Conservation (phyloP, 176 grass and related monocot species). For the Cocos nucifera region DNA sequence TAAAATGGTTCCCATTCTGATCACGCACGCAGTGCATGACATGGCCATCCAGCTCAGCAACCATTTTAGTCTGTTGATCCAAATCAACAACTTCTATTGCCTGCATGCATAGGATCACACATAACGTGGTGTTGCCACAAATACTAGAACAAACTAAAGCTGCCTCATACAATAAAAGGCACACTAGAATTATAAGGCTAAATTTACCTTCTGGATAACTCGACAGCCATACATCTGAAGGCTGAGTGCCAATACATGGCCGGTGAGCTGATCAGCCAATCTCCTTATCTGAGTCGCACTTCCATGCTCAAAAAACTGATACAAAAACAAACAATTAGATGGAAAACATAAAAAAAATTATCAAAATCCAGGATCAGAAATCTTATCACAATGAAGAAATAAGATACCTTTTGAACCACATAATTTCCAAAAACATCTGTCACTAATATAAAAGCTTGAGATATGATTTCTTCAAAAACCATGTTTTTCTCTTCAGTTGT, state of each 20-base stretch:
- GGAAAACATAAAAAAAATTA: not conserved
- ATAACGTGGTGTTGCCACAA: too few species aligned
- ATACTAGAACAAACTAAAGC: too few species aligned
- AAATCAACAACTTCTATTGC: slow-evolving; percentile 30
- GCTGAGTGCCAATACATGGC: slow-evolving; percentile 67
- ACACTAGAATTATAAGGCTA: not conserved
- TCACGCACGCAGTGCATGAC: slow-evolving; percentile 19
- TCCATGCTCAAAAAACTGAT: slow-evolving; percentile 95
- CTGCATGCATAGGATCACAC: not conserved
- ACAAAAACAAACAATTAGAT: not conserved
- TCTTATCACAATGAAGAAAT: not conserved
- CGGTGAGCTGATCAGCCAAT: slow-evolving; percentile 27
- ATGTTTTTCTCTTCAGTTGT: slow-evolving; percentile 50
- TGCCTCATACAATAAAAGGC: too few species aligned
- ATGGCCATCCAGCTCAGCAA: slow-evolving; percentile 17
- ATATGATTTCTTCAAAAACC: slow-evolving; percentile 64
- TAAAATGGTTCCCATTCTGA: slow-evolving; percentile 41
- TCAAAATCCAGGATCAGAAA: too few species aligned
- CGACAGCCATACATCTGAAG: slow-evolving; percentile 96
- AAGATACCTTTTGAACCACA: slow-evolving; percentile 79
- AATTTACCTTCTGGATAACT: slow-evolving; percentile 81
- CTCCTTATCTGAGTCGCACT: slow-evolving; percentile 67
- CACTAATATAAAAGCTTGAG: slow-evolving; percentile 63
- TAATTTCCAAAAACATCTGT: slow-evolving; percentile 96
- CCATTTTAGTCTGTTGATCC: slow-evolving; percentile 20